These are phyloP conservation scores for Hansenula sp. DNA, from an alignment of 1,139 yeast genomes.

Conservation along the genomic window DNA sequence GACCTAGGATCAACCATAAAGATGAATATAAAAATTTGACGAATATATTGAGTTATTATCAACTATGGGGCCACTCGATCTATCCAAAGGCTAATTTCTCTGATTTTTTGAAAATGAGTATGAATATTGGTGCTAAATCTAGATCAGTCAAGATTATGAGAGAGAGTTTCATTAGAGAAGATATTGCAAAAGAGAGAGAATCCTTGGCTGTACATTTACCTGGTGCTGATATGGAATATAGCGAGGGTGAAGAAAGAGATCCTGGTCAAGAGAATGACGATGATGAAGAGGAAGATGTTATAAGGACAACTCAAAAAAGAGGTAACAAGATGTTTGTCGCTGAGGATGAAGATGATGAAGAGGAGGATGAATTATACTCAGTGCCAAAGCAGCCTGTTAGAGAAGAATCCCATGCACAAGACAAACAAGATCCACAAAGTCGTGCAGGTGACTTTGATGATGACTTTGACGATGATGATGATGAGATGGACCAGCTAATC, in stretches of 20 bases:
- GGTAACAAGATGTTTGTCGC: neutral
- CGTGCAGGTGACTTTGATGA: neutral
- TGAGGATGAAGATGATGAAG: constrained; percentile 1
- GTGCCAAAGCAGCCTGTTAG: neutral
- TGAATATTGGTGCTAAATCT: constrained; percentile 10
- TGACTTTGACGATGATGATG: neutral
- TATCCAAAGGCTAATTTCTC: constrained; percentile 75
- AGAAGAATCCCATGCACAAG: too few species aligned
- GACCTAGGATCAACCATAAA: constrained; percentile 32
- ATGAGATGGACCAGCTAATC: neutral
- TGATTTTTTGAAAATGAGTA: constrained; percentile 42
- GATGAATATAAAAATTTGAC: constrained; percentile 38
- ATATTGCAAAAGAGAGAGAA: constrained; percentile 4
- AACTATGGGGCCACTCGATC: constrained; percentile 80
- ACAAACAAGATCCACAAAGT: neutral
- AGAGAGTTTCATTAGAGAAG: constrained; percentile 13
- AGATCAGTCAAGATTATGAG: constrained; percentile 10
- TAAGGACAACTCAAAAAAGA: neutral
- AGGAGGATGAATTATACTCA: constrained; percentile 1
- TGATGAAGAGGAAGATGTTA: neutral
- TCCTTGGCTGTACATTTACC: neutral
- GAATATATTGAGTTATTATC: constrained; percentile 61
- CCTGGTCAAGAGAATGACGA: neutral
- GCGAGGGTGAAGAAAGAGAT: neutral
- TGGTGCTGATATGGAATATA: neutral